Evolutionary conservation across 768 basidiomycete species (phyloP).

Genomic region (Tylopilus sp.): DNA sequence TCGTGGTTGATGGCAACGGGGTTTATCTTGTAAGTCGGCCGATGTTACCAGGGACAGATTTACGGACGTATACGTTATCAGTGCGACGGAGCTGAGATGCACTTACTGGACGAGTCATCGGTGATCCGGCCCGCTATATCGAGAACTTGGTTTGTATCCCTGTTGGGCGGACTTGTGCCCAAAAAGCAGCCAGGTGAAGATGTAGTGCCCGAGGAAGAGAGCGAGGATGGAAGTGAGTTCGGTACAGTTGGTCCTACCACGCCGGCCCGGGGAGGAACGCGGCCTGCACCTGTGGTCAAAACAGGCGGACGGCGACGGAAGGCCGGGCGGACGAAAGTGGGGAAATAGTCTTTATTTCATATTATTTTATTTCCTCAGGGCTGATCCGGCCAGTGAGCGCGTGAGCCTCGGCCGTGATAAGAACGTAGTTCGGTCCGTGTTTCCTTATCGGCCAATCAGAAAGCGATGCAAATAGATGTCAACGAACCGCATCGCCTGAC

Average conservation of each 20-base stretch:
- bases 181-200: constrained; percentile 23
- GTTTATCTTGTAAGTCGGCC: constrained; percentile 68
- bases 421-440: not conserved
- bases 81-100: constrained; percentile 59
- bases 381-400: not conserved
- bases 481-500: constrained; percentile 17
- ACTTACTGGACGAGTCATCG: constrained; percentile 56
- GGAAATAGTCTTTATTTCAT: constrained; percentile 15
- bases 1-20: constrained; percentile 73
- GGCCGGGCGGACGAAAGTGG: constrained; percentile 40
- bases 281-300: constrained; percentile 42
- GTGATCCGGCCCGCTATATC: constrained; percentile 54
- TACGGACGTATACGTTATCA: constrained; percentile 27
- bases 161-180: constrained; percentile 31
- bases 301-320: constrained; percentile 67
- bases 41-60: constrained; percentile 9
- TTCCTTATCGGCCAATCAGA: constrained; percentile 33
- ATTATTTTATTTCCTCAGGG: not conserved
- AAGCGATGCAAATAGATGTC: constrained; percentile 20
- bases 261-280: constrained; percentile 7
- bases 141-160: constrained; percentile 67
- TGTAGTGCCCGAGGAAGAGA: constrained; percentile 27
- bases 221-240: constrained; percentile 41
- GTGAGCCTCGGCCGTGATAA: constrained; percentile 8
- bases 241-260: constrained; percentile 44